Percentiles rank a stretch among this genome's conserved stretches.
Conservation (phyloP, 306 rosid genomes). For the Sophora flavescens region DNA sequence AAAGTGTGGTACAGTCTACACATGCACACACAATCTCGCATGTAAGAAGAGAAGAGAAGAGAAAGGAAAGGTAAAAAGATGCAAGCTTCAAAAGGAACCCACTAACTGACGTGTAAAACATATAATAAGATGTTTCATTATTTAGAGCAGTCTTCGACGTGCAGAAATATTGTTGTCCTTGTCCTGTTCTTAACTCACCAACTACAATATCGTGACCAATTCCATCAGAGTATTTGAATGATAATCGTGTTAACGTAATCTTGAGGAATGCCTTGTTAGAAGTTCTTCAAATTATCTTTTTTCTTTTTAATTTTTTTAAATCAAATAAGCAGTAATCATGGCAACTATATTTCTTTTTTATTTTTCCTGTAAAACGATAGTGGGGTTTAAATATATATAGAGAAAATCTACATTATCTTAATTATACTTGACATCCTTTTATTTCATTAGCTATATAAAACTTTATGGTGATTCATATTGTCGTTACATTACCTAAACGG, state of each 20-base stretch:
- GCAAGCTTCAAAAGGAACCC: not conserved
- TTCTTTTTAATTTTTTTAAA: too few species aligned
- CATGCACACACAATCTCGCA: not conserved
- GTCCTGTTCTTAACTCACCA: not conserved
- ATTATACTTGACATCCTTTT: too few species aligned
- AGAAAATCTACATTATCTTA: too few species aligned
- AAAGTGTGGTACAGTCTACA: not conserved
- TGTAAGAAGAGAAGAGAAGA: not conserved
- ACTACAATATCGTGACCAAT: not conserved
- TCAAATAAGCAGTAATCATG: too few species aligned
- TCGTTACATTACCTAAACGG: too few species aligned
- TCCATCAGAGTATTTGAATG: not conserved
- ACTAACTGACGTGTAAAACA: not conserved
- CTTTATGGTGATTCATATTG: too few species aligned
- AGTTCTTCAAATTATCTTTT: not conserved
- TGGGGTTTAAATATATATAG: too few species aligned
- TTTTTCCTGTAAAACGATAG: too few species aligned
- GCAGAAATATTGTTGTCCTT: too few species aligned
- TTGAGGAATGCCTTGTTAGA: not conserved
- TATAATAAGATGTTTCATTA: not conserved
- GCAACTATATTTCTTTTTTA: too few species aligned
- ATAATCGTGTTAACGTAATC: not conserved
- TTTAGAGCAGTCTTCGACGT: not conserved
- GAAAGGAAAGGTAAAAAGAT: not conserved
- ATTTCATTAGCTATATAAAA: too few species aligned